Conservation (phyloP, 306 rosid genomes). For the Quercus suber region DNA sequence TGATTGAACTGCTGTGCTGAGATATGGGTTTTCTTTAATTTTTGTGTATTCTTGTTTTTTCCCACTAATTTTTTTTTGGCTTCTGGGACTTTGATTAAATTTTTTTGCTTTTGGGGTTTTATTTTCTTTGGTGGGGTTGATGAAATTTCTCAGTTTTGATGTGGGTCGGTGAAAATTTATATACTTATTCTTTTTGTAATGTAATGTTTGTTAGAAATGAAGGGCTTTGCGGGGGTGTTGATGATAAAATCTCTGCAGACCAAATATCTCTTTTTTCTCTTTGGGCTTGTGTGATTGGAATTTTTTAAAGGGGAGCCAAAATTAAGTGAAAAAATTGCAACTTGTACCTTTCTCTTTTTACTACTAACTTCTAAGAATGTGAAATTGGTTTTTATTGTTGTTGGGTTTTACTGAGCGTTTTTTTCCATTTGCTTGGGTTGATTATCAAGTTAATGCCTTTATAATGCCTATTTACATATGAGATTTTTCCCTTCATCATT, state of each 20-base stretch:
- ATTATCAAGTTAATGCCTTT: slow-evolving; percentile 23
- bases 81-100: not conserved
- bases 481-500: not conserved
- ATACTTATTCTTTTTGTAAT: not conserved
- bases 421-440: slow-evolving; percentile 1
- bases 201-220: not conserved
- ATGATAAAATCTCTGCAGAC: not conserved
- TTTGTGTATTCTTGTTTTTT: not conserved
- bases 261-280: not conserved
- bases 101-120: not conserved
- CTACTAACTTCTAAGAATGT: slow-evolving; percentile 9
- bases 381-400: not conserved
- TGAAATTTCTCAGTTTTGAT: not conserved
- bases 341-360: not conserved
- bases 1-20: slow-evolving; percentile 14
- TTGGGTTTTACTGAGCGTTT: not conserved
- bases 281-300: too few relatives aligned
- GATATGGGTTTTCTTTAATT: slow-evolving; percentile 14
- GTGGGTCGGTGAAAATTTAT: not conserved
- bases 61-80: not conserved
- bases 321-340: not conserved
- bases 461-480: slow-evolving; percentile 13
- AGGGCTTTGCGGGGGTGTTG: not conserved
- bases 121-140: not conserved
- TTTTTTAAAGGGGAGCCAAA: not conserved